phyloP scores from a whole-genome alignment of 1,284 basidiomycete species.

The Cystobasidium slooffiae region DNA sequence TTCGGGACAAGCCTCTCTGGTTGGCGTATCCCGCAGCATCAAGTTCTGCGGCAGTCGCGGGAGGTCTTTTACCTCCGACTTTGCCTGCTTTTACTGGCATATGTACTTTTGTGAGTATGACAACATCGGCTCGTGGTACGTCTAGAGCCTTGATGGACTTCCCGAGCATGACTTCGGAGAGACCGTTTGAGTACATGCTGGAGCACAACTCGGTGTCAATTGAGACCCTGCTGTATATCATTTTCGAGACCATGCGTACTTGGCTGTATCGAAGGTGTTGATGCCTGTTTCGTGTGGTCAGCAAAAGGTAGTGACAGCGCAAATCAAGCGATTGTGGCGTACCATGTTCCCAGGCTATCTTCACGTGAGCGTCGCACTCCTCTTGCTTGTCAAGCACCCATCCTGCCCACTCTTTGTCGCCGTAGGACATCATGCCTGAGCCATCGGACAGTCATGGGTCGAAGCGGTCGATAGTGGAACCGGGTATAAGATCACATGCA shows the following conservation, averaged over 20 bases:
- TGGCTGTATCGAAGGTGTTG: conserved; percentile 34
- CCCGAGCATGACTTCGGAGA: conserved; percentile 74
- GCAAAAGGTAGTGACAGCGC: background rate
- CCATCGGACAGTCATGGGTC: background rate
- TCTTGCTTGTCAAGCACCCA: conserved; percentile 67
- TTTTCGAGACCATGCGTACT: background rate
- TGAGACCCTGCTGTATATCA: background rate
- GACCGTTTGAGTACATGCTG: conserved; percentile 67
- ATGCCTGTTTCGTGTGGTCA: conserved; percentile 8
- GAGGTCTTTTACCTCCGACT: conserved; percentile 24
- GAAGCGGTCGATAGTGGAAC: background rate
- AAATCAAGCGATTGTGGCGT: conserved; percentile 58
- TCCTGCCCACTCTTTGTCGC: conserved; percentile 39
- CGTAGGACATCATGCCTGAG: conserved; percentile 44
- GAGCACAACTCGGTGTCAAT: conserved; percentile 56
- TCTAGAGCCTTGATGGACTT: conserved; percentile 74
- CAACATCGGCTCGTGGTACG: conserved; percentile 73
- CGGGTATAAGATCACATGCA: background rate
- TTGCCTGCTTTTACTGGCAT: conserved; percentile 30
- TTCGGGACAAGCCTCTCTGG: conserved; percentile 50
- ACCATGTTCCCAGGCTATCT: conserved; percentile 64
- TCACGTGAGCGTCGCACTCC: conserved; percentile 65
- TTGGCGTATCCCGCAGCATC: conserved; percentile 51
- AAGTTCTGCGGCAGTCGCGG: conserved; percentile 18
- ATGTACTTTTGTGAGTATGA: conserved; percentile 73